Base-by-base conservation (phyloP, 257 asterid species). In the Forsythia viridissima region DNA sequence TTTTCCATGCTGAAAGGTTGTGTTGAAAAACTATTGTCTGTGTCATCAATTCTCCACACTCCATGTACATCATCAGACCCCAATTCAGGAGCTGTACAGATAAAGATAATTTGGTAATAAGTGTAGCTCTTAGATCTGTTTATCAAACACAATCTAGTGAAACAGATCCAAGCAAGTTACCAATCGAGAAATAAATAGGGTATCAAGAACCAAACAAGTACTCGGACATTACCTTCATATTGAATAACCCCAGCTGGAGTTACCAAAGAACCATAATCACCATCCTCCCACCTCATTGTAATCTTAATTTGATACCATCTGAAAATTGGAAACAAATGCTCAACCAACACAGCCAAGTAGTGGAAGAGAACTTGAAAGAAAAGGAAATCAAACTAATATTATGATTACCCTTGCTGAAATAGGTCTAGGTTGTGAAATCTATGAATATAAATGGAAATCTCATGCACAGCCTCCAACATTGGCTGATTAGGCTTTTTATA, bases 251-350 rank as follows among this genome's bases (percentile, higher is more conserved):
- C 93, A 20, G 99, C 91, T 75, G 98, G 99, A 39, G 92, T 90
- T 74, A 92, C 97, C 76, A 82, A 81, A 69, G 90, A 83, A 68
- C 88, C 87, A 84, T 83, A 74, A 71, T 86, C 94, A 72, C 79
- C 89, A 80, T 95, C 91, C 86, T 95, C 98, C 99, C 98, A 95
- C 84, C 96, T 93, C 89, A 95, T 84, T 3, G 94, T 91, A 73
- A 95, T 81, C 87, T 92, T 92, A 80, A 95, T 90, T 80, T 95
- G 98, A 82, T 95, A 93, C 98, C 99, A 95, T 82, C 99, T 95
- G 77, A 46, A 77, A 41, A 61, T 63, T 8, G 6, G 70, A 81
- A 15, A 36, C 69, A 72, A 75, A 55, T 67, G 48, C 68, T 72
- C 16, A 78, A 57, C 55, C 76, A 77, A 68, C 51, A 40, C 48